Base-by-base conservation (phyloP, 148 eudicot genomes). In the Talinum fruticosum region DNA sequence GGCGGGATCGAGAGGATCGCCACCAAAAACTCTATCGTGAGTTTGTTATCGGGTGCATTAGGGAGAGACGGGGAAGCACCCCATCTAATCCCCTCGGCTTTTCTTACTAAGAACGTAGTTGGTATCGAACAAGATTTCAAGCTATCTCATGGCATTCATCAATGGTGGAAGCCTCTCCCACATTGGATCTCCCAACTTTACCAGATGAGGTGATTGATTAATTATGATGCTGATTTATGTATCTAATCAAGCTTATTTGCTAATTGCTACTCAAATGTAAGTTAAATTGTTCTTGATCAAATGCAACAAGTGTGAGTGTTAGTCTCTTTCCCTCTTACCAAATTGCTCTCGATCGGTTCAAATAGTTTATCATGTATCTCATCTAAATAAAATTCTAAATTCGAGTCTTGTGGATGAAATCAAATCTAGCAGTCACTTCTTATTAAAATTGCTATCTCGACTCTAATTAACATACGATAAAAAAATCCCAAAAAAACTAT, bases 101-200 rank as follows among this genome's bases (percentile, higher is more conserved):
- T 74, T 69, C 33, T 86, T 8, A 72, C 74, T 29, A 78, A 78
- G 75, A 86, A 86, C 47, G 30, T 83, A 76, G 26, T 74, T 72
- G 54, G 36, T 14, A 66, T 8, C 24, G 68, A 76, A 30, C 44
- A 77, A 44, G 76, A 69, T 45, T 29, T 80, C 1, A 85, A 71
- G 78, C 6, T 59, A 14, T 75, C 84, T 66, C 88, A 85, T 83
- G 84, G 84, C 4, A 80, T 85, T 78, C 82, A 80, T 67, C 88
- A 85, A 28, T 85, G 88, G 88, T 85, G 88, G 88, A 59, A 80
- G 10, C 78, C 73, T 16, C 82, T 80, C 73, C 18, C 66, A 37
- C 10, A 74, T 79, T 85, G 81, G 80, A 76, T 82, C 0, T 61
- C 37, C 38, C 57, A 82, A 14, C 74, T 57, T 1, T 74, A 85